Evolutionary conservation across 257 asterid species (phyloP).

Genomic region (Anisodus tanguticus): DNA sequence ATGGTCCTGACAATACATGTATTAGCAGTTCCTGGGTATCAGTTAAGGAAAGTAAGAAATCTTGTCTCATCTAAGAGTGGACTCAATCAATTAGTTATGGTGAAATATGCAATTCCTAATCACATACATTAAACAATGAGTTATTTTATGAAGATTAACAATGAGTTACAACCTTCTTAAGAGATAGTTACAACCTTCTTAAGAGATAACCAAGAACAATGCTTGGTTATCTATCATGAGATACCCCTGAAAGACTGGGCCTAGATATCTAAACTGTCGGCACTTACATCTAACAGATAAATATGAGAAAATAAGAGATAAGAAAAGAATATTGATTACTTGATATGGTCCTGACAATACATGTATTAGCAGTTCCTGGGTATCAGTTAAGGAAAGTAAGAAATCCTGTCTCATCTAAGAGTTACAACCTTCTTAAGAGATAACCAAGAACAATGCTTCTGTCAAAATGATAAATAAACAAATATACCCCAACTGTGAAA

Average conservation of each 20-base stretch:
- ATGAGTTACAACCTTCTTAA: neutral
- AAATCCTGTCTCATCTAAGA: too few relatives aligned
- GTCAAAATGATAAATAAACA: constrained; percentile 6
- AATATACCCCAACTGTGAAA: constrained; percentile 92
- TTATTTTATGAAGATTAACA: neutral
- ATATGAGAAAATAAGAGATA: too few relatives aligned
- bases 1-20: neutral
- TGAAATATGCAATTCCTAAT: neutral
- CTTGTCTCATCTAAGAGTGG: neutral
- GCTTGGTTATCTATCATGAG: too few relatives aligned
- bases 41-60: neutral
- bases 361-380: too few relatives aligned
- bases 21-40: constrained; percentile 12
- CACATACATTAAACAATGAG: neutral
- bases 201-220: neutral
- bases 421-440: too few relatives aligned
- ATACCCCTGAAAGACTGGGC: too few relatives aligned
- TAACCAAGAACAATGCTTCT: constrained; percentile 14
- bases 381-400: too few relatives aligned
- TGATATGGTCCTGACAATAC: too few relatives aligned
- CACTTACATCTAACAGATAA: too few relatives aligned
- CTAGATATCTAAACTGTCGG: too few relatives aligned
- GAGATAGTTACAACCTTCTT: neutral
- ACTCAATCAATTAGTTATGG: neutral
- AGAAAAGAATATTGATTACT: too few relatives aligned